Conservation (phyloP, 2,329 filamentous ascomycete genomes). For the Fusarium sp. region DNA sequence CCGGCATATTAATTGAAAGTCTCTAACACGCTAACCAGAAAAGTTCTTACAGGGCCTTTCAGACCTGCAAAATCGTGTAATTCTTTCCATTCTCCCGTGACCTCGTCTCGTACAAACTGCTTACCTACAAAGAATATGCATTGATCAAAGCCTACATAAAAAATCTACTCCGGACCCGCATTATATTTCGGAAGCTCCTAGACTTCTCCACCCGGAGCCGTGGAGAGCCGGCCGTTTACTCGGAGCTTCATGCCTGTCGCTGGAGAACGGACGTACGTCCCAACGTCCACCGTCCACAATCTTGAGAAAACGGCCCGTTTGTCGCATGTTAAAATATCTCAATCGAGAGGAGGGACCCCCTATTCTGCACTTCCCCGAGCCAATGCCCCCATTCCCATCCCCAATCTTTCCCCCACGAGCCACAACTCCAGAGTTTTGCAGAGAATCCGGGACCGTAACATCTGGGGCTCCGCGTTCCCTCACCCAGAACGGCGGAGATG, state of each 20-base stretch:
- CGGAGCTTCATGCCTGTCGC: slow-evolving; percentile 44
- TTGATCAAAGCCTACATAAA: slow-evolving; percentile 3
- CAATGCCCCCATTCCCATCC: neutral
- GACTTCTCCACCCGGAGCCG: slow-evolving; percentile 33
- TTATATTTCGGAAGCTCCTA: slow-evolving; percentile 33
- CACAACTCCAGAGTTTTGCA: slow-evolving; percentile 26
- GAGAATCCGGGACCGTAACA: slow-evolving; percentile 11
- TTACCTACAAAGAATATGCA: neutral
- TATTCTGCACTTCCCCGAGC: too few relatives aligned
- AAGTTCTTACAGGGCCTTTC: neutral
- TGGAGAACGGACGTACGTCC: slow-evolving; percentile 28
- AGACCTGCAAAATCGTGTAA: neutral
- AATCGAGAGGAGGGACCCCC: slow-evolving; percentile 1
- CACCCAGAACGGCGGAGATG: slow-evolving; percentile 25
- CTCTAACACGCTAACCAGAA: slow-evolving; percentile 2
- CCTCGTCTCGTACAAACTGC: slow-evolving; percentile 2
- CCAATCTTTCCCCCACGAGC: slow-evolving; percentile 20
- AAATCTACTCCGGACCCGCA: slow-evolving; percentile 30
- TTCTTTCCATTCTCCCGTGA: slow-evolving; percentile 1
- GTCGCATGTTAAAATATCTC: slow-evolving; percentile 26
- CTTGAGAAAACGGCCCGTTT: slow-evolving; percentile 38
- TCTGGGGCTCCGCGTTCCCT: slow-evolving; percentile 34
- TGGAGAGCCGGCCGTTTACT: slow-evolving; percentile 45
- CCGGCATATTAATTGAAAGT: slow-evolving; percentile 20
- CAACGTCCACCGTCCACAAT: slow-evolving; percentile 20